phyloP scores from a whole-genome alignment of 2,329 filamentous ascomycete genomes.

The Hymenoscyphus occultus region DNA sequence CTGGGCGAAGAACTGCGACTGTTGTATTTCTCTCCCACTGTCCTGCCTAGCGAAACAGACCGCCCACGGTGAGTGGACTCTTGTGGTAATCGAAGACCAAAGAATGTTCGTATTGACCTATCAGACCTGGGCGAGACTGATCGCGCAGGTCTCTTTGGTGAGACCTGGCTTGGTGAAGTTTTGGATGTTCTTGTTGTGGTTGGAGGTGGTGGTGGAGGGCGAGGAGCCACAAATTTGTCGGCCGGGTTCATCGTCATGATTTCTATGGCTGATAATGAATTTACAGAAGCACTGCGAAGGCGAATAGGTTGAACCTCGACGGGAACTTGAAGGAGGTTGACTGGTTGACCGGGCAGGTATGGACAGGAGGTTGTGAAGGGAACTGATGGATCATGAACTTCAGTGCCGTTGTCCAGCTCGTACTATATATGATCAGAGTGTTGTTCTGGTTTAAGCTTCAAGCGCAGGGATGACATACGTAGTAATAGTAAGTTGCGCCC shows the following conservation, averaged over 20 bases:
- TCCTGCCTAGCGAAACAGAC: slow-evolving; percentile 24
- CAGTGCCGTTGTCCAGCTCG: slow-evolving; percentile 73
- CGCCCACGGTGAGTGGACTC: slow-evolving; percentile 22
- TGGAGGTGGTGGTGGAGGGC: slow-evolving; percentile 53
- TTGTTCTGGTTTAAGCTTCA: slow-evolving; percentile 33
- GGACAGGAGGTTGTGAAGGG: slow-evolving; percentile 79
- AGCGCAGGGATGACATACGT: slow-evolving; percentile 56
- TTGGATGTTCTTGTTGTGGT: slow-evolving; percentile 41
- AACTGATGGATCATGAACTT: slow-evolving; percentile 70
- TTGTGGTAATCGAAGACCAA: slow-evolving; percentile 28
- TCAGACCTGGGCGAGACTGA: slow-evolving; percentile 31
- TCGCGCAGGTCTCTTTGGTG: slow-evolving; percentile 28
- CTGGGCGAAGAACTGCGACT: neutral
- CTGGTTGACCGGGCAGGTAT: slow-evolving; percentile 78
- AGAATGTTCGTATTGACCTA: slow-evolving; percentile 29
- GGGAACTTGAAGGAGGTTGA: slow-evolving; percentile 83
- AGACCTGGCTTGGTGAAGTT: slow-evolving; percentile 42
- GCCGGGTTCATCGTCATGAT: slow-evolving; percentile 74
- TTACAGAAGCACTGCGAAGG: slow-evolving; percentile 63
- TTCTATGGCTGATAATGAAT: slow-evolving; percentile 54
- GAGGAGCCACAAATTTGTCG: slow-evolving; percentile 71
- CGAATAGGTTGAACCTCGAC: slow-evolving; percentile 58
- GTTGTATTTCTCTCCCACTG: neutral
- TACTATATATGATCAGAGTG: slow-evolving; percentile 56
- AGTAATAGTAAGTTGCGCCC: slow-evolving; percentile 94